These are phyloP conservation scores for Elymus sibiricus DNA, from an alignment of 176 grass and related monocot genomes.

Conservation along the genomic window DNA sequence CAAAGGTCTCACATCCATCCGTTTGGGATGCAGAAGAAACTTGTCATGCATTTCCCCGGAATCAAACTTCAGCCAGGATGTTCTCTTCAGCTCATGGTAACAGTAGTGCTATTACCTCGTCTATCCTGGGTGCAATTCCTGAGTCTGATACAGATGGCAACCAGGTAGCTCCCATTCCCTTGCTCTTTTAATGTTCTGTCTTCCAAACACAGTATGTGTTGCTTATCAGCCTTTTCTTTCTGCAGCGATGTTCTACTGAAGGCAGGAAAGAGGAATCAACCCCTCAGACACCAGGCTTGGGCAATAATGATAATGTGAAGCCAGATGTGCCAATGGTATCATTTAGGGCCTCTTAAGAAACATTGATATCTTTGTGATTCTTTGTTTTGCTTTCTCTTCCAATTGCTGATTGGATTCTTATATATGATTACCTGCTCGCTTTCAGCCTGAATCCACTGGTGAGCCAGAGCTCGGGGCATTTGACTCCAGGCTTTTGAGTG, in stretches of 20 bases:
- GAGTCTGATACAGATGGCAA: constrained; percentile 35
- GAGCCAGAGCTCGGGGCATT: constrained; percentile 25
- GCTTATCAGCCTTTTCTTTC: constrained; percentile 12
- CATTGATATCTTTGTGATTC: constrained; percentile 15
- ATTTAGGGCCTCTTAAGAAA: background rate
- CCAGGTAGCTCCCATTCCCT: constrained; percentile 9
- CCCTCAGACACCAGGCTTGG: background rate
- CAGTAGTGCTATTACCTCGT: background rate
- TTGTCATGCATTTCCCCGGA: constrained; percentile 75
- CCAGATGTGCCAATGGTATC: constrained; percentile 37
- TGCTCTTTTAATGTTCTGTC: constrained; percentile 7
- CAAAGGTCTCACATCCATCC: constrained; percentile 38
- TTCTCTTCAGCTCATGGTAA: constrained; percentile 26
- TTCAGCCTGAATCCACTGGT: constrained; percentile 23
- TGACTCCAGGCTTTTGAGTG: constrained; percentile 55
- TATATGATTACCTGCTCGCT: background rate
- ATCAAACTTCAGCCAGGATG: constrained; percentile 19
- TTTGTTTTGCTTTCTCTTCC: constrained; percentile 8
- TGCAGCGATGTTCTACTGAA: constrained; percentile 32
- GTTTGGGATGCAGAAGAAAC: constrained; percentile 95
- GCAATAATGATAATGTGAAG: constrained; percentile 12
- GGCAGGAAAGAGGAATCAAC: constrained; percentile 4
- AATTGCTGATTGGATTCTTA: background rate
- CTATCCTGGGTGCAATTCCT: constrained; percentile 28
- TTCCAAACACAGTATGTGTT: background rate